These are phyloP conservation scores for Gnomoniopsis sp. DNA, from an alignment of 2,329 filamentous ascomycete species.

Conservation along the genomic window DNA sequence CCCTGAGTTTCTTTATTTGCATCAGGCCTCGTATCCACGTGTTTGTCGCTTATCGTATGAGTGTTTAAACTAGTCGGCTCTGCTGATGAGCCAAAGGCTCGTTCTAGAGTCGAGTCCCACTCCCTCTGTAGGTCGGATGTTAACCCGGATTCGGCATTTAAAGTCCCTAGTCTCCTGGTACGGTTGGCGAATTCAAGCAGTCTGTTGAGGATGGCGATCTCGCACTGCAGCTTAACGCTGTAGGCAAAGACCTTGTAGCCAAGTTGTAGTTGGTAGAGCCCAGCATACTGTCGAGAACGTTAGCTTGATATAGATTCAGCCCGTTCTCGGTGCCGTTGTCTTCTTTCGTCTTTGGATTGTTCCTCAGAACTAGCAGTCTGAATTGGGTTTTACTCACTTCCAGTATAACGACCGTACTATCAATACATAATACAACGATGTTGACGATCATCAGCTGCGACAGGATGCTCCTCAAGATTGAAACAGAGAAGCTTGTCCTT, in stretches of 20 bases:
- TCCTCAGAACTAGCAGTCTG: too few species aligned
- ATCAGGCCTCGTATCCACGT: too few species aligned
- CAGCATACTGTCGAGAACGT: neutral
- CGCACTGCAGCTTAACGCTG: conserved; percentile 19
- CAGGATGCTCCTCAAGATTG: conserved; percentile 1
- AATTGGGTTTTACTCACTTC: neutral
- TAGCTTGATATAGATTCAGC: neutral
- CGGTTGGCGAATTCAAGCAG: conserved; percentile 18
- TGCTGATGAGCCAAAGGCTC: neutral
- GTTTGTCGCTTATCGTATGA: too few species aligned
- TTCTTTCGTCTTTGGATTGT: too few species aligned
- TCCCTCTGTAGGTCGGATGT: conserved; percentile 6
- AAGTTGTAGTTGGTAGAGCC: neutral
- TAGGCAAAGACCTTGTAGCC: conserved; percentile 8
- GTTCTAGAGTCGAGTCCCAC: conserved; percentile 4
- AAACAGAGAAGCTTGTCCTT: neutral
- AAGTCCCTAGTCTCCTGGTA: neutral
- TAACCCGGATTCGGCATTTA: neutral
- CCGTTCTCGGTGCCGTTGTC: too few species aligned
- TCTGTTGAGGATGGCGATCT: conserved; percentile 19
- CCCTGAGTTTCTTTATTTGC: too few species aligned
- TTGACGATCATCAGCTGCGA: conserved; percentile 3
- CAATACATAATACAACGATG: neutral
- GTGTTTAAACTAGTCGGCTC: neutral
- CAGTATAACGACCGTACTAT: neutral